Evolutionary conservation across 192 early-diverging fungal genomes (phyloP).

Genomic region (Backusella morwellensis): DNA sequence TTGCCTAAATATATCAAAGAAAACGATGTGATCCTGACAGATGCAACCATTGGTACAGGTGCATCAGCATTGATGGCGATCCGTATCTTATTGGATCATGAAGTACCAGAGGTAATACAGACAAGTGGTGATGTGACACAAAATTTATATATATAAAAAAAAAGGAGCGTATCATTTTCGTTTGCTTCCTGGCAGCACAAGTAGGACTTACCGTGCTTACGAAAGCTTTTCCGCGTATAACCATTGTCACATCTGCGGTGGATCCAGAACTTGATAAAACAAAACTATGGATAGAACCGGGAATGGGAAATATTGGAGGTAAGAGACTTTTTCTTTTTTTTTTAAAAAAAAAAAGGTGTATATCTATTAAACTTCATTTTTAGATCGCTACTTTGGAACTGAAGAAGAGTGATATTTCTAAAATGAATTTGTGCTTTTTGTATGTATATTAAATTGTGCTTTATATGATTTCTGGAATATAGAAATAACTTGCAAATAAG

Average conservation of each 20-base stretch:
- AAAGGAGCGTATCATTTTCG: conserved; percentile 74
- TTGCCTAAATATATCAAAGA: conserved; percentile 64
- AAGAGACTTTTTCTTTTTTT: not conserved
- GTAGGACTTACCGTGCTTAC: conserved; percentile 79
- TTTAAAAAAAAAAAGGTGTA: not conserved
- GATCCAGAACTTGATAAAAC: conserved; percentile 65
- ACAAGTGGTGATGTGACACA: too few relatives aligned
- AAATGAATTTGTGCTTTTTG: not conserved
- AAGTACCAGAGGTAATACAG: conserved; percentile 62
- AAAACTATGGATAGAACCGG: conserved; percentile 73
- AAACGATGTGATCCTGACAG: conserved; percentile 72
- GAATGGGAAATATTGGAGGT: conserved; percentile 86
- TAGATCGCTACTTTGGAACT: conserved; percentile 60
- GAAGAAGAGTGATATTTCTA: conserved; percentile 26
- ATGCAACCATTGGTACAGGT: conserved; percentile 87
- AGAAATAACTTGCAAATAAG: not conserved
- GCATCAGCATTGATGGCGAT: conserved; percentile 97
- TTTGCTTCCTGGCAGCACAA: conserved; percentile 77
- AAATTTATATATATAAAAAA: too few relatives aligned
- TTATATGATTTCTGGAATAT: not conserved
- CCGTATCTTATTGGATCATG: conserved; percentile 87
- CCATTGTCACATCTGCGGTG: conserved; percentile 77
- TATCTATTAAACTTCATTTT: not conserved
- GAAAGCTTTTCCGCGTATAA: conserved; percentile 78
- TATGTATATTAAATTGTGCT: not conserved